Conservation (phyloP, 108 stramenopile genomes). For the Epipyxis sp. region DNA sequence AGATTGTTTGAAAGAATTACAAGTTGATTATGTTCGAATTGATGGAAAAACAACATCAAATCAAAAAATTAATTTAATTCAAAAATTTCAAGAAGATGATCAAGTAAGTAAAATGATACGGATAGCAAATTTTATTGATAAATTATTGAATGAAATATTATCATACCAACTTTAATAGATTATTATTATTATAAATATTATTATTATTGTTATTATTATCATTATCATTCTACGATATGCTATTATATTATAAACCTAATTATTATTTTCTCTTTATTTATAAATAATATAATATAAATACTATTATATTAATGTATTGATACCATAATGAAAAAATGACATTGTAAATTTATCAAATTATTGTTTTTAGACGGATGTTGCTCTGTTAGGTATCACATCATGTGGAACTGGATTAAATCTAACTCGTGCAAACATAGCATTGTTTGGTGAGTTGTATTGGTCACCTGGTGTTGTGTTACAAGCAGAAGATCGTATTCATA, state of each 20-base stretch:
- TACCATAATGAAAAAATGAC: too few species aligned
- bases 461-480: constrained; percentile 28
- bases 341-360: neutral
- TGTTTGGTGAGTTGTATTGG: constrained; percentile 38
- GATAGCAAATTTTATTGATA: too few species aligned
- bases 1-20: neutral
- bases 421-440: constrained; percentile 16
- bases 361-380: neutral
- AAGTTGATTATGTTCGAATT: constrained; percentile 22
- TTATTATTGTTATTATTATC: too few species aligned
- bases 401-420: constrained; percentile 24
- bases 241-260: too few species aligned
- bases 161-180: too few species aligned
- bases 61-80: neutral
- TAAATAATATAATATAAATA: too few species aligned
- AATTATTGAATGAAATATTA: too few species aligned
- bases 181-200: too few species aligned
- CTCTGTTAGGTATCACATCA: neutral
- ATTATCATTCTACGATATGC: too few species aligned
- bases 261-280: too few species aligned
- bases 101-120: too few species aligned
- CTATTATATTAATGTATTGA: too few species aligned
- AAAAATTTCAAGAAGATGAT: neutral
- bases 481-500: constrained; percentile 39
- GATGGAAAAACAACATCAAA: constrained; percentile 5